Conservation (phyloP, 306 rosid species). For the Lotus japonicus region DNA sequence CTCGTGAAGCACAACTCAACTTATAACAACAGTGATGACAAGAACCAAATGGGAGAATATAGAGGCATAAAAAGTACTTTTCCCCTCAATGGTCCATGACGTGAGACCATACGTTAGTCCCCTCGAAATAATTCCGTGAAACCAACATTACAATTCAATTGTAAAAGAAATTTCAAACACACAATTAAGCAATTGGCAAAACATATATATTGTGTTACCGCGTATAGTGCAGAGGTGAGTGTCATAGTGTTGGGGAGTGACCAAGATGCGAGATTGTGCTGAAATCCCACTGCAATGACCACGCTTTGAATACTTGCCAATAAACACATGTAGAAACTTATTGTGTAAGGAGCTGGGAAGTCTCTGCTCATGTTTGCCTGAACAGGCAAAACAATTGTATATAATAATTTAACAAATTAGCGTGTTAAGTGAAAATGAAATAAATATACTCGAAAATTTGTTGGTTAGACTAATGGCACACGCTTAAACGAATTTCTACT, state of each 20-base stretch:
- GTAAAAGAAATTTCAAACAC: too few species aligned
- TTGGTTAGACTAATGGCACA: too few species aligned
- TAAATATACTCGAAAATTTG: too few species aligned
- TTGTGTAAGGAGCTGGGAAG: constrained; percentile 68
- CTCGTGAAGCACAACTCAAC: constrained; percentile 67
- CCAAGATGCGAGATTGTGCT: constrained; percentile 51
- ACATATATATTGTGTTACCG: too few species aligned
- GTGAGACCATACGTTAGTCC: constrained; percentile 43
- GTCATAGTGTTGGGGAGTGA: constrained; percentile 35
- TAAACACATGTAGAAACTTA: constrained; percentile 47
- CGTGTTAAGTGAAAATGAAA: too few species aligned
- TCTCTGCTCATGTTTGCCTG: constrained; percentile 57
- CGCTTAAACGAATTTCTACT: too few species aligned
- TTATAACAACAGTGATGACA: constrained; percentile 44
- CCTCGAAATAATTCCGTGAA: constrained; percentile 55
- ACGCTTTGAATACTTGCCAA: constrained; percentile 64
- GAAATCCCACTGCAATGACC: constrained; percentile 31
- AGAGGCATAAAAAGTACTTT: constrained; percentile 72
- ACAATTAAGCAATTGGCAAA: too few species aligned
- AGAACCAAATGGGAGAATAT: constrained; percentile 65
- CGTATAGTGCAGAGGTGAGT: constrained; percentile 43
- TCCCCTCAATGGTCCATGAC: constrained; percentile 61
- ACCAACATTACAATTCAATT: neutral
- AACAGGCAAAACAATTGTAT: neutral
- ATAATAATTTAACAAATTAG: too few species aligned